A percentile compares a stretch with the other conserved stretches of the same genome.
Evolutionary conservation across 139 green algal species (phyloP).

Genomic region (Haematococcus lacustris): DNA sequence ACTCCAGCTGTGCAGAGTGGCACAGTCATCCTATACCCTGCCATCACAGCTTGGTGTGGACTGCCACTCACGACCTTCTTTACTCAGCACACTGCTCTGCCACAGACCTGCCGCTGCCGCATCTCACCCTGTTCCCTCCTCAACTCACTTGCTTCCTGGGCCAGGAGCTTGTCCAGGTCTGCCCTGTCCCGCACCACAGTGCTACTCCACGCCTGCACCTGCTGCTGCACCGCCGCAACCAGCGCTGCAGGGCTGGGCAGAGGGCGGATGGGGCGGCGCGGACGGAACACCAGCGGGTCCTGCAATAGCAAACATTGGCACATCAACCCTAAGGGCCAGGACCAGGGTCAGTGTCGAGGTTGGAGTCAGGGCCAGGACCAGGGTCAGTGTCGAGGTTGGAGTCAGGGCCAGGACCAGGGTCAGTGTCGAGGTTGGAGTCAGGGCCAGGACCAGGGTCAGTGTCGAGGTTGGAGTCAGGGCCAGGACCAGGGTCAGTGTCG

Average conservation of each 20-base stretch:
- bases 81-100: not conserved
- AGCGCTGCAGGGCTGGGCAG: constrained; percentile 20
- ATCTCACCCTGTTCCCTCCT: not conserved
- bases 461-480: not conserved
- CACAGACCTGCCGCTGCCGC: not conserved
- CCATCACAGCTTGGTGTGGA: not conserved
- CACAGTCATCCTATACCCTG: not conserved
- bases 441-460: not conserved
- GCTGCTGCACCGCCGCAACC: constrained; percentile 17
- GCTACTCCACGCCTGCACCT: not conserved
- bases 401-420: too few species aligned
- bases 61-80: not conserved
- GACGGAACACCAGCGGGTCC: constrained; percentile 1
- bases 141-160: not conserved
- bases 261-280: constrained; percentile 7
- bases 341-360: not conserved
- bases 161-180: constrained; percentile 1
- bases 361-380: not conserved
- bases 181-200: not conserved
- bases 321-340: not conserved
- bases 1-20: not conserved
- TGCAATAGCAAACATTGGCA: not conserved
- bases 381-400: too few species aligned
- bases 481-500: not conserved
- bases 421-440: not conserved